A percentile compares a stretch with the other conserved stretches of the same genome.
Evolutionary conservation across 1,139 yeast species (phyloP).

Genomic region (Lodderomyces metapsilosis): DNA sequence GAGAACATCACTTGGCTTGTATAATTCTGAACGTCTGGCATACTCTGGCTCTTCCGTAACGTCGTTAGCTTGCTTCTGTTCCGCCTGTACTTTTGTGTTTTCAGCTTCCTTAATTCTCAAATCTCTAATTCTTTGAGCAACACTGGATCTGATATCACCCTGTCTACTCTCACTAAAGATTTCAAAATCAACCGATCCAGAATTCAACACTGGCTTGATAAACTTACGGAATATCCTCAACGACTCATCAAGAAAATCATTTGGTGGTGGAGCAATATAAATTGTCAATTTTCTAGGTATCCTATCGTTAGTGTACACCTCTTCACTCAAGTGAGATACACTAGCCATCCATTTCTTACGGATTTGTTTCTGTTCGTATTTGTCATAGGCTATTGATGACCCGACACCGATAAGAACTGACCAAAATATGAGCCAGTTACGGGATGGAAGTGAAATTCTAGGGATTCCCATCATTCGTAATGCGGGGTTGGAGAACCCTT

Average conservation of each 20-base stretch:
- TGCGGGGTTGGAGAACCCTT: conserved; percentile 81
- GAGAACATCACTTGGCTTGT: conserved; percentile 53
- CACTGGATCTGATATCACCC: conserved; percentile 80
- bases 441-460: conserved; percentile 71
- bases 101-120: conserved; percentile 42
- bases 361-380: conserved; percentile 64
- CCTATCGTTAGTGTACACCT: conserved; percentile 33
- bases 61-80: background rate
- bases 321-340: conserved; percentile 52
- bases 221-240: conserved; percentile 72
- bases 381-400: conserved; percentile 79
- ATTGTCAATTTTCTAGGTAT: conserved; percentile 77
- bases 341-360: conserved; percentile 64
- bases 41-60: conserved; percentile 17
- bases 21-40: conserved; percentile 39
- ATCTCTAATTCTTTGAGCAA: conserved; percentile 80
- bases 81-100: conserved; percentile 10
- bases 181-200: conserved; percentile 87
- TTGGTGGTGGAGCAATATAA: conserved; percentile 94
- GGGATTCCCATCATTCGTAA: conserved; percentile 86
- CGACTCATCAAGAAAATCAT: conserved; percentile 80
- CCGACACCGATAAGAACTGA: conserved; percentile 60
- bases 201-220: conserved; percentile 81
- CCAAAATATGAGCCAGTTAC: conserved; percentile 95
- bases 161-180: conserved; percentile 74